phyloP scores from a whole-genome alignment of 495 filamentous ascomycete species.

The Trichoderma asperelloides region DNA sequence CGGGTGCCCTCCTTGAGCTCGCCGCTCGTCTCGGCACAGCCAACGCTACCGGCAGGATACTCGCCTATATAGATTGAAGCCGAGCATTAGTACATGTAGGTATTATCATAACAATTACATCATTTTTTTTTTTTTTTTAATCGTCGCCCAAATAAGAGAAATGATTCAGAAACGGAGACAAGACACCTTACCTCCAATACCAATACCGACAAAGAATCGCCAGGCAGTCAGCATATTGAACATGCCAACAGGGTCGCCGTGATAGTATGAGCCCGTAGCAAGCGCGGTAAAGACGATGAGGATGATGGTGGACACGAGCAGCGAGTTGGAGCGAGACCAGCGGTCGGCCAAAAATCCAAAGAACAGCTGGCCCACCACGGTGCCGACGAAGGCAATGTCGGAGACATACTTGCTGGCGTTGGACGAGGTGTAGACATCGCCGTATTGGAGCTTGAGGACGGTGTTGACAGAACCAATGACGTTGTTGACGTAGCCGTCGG shows the following conservation, averaged over 20 bases:
- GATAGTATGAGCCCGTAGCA: constrained; percentile 63
- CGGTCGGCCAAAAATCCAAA: constrained; percentile 80
- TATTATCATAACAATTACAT: too few species aligned
- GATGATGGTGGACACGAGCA: constrained; percentile 72
- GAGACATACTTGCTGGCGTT: constrained; percentile 59
- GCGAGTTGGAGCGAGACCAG: constrained; percentile 73
- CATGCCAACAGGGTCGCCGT: constrained; percentile 55
- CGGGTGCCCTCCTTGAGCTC: constrained; percentile 72
- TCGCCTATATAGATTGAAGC: constrained; percentile 55
- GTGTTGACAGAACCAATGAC: constrained; percentile 79
- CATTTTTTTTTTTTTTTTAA: constrained; percentile 34
- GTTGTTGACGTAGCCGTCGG: constrained; percentile 84
- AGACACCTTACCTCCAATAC: constrained; percentile 46
- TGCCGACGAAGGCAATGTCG: constrained; percentile 80
- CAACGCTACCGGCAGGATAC: constrained; percentile 83
- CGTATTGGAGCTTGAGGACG: constrained; percentile 56
- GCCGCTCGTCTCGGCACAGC: constrained; percentile 72
- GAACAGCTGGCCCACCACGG: constrained; percentile 71
- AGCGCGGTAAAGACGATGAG: constrained; percentile 80
- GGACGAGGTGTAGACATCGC: constrained; percentile 52
- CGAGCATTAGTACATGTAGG: too few species aligned
- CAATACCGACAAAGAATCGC: constrained; percentile 63
- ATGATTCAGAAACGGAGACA: constrained; percentile 34
- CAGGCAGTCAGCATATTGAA: constrained; percentile 78
- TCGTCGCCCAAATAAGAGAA: not conserved